These are phyloP conservation scores for Avena insularis DNA, from an alignment of 176 grass and related monocot genomes.

Conservation along the genomic window DNA sequence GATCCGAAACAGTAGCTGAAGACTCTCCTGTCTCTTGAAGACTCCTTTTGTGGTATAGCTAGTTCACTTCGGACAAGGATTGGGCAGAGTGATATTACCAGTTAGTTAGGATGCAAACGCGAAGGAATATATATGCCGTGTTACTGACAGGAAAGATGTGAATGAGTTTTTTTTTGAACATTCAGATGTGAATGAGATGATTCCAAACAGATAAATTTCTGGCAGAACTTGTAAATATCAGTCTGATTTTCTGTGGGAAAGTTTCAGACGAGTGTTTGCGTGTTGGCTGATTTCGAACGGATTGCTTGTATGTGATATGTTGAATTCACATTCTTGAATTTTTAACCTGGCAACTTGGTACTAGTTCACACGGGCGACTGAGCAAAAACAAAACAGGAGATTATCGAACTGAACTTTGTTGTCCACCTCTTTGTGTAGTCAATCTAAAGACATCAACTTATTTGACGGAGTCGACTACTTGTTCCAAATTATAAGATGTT, in stretches of 20 bases:
- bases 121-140: background rate
- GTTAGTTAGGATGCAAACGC: background rate
- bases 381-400: too few relatives aligned
- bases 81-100: background rate
- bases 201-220: background rate
- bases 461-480: too few relatives aligned
- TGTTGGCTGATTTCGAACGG: background rate
- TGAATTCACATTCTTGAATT: background rate
- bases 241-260: background rate
- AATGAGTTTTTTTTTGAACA: background rate
- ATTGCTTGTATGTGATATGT: background rate
- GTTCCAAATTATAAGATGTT: too few relatives aligned
- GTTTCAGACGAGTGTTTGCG: background rate
- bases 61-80: background rate
- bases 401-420: too few relatives aligned
- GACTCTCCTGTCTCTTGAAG: background rate
- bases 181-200: background rate
- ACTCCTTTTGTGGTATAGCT: too few relatives aligned
- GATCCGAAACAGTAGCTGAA: background rate
- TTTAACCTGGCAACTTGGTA: too few relatives aligned
- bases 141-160: background rate
- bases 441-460: too few relatives aligned
- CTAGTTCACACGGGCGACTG: too few relatives aligned
- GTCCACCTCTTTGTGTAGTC: too few relatives aligned
- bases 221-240: constrained; percentile 11